A percentile compares a stretch with the other conserved stretches of the same genome.
Conservation (phyloP, 495 filamentous ascomycete genomes). For the Penicillium macrosclerotiorum region DNA sequence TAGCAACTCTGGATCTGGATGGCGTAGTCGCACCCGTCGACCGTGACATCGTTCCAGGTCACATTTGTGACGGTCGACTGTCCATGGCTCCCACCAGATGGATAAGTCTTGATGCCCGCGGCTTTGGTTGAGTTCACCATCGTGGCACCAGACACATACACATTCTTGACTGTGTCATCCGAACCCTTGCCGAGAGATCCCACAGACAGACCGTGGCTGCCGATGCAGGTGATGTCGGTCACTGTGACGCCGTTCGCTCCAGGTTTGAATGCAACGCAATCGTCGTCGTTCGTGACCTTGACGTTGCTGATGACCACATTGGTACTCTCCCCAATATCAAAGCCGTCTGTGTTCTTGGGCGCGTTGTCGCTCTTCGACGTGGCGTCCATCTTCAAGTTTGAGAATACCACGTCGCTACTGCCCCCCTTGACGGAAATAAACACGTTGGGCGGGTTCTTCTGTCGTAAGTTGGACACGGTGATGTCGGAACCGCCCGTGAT, state of each 20-base stretch:
- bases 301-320: conserved; percentile 34
- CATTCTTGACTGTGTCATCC: conserved; percentile 37
- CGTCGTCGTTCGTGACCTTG: conserved; percentile 43
- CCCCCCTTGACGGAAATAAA: conserved; percentile 40
- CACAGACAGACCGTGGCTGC: conserved; percentile 42
- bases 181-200: conserved; percentile 34
- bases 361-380: conserved; percentile 34
- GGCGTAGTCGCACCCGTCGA: conserved; percentile 43
- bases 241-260: conserved; percentile 39
- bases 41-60: conserved; percentile 36
- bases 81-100: conserved; percentile 32
- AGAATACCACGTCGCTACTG: conserved; percentile 29
- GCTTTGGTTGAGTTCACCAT: conserved; percentile 47
- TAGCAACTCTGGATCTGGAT: conserved; percentile 51
- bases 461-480: conserved; percentile 28
- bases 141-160: conserved; percentile 33
- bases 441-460: conserved; percentile 45
- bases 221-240: conserved; percentile 36
- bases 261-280: conserved; percentile 48
- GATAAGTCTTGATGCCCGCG: conserved; percentile 45
- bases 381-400: conserved; percentile 32
- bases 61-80: conserved; percentile 41
- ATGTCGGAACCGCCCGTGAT: conserved; percentile 38
- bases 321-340: conserved; percentile 43
- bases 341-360: conserved; percentile 45